Conservation (phyloP, 306 rosid species). For the Cicer chorassanicum region DNA sequence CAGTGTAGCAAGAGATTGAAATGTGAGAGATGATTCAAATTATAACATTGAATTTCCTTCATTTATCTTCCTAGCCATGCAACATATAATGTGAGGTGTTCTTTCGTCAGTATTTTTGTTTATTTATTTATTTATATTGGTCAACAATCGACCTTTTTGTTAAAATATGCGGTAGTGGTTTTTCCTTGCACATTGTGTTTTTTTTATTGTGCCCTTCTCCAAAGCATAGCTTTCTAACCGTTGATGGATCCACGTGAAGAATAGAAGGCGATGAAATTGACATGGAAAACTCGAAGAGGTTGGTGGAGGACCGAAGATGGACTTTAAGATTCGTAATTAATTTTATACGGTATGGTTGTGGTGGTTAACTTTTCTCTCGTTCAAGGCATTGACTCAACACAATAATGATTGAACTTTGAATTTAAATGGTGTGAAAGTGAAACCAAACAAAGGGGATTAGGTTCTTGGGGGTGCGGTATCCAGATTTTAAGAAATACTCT, state of each 20-base stretch:
- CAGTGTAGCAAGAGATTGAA: too few species aligned
- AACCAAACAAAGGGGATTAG: constrained; percentile 41
- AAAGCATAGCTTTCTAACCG: not conserved
- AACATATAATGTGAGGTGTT: too few species aligned
- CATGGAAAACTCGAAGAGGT: not conserved
- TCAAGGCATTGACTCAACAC: constrained; percentile 27
- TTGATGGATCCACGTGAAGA: not conserved
- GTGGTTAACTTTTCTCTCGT: not conserved
- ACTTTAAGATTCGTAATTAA: not conserved
- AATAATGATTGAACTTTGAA: constrained; percentile 7
- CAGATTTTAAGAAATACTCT: not conserved
- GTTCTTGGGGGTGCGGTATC: not conserved
- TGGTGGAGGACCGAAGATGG: constrained; percentile 17
- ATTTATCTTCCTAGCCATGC: too few species aligned
- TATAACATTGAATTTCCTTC: too few species aligned
- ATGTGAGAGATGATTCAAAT: too few species aligned
- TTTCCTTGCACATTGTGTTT: too few species aligned
- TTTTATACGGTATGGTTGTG: not conserved
- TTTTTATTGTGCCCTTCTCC: too few species aligned
- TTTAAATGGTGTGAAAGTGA: not conserved
- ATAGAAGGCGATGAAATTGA: not conserved
- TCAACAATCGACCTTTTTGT: too few species aligned
- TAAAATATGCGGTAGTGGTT: too few species aligned
- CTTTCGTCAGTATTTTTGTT: too few species aligned
- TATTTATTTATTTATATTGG: too few species aligned